phyloP scores from a whole-genome alignment of 352 stramenopile genomes.

The Phytophthora tentaculata region DNA sequence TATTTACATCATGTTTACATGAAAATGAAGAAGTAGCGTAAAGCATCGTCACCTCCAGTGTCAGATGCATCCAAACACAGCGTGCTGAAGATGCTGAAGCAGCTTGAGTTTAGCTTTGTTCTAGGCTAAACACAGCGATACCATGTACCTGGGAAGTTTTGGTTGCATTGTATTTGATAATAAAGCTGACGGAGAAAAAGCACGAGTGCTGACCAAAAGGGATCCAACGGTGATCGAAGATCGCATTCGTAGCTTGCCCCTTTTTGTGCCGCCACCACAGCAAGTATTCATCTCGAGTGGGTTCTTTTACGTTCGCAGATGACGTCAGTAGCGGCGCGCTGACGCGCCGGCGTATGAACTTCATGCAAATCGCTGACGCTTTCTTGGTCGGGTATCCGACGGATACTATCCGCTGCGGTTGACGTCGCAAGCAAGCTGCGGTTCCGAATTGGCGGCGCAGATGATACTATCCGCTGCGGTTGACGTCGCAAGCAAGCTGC shows the following conservation, averaged over 20 bases:
- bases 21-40: constrained; percentile 1
- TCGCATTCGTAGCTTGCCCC: not conserved
- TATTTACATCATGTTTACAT: not conserved
- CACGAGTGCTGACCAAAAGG: not conserved
- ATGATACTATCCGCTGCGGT: no score
- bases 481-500: no score
- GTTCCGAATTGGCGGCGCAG: no score
- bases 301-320: constrained; percentile 38
- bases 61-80: constrained; percentile 28
- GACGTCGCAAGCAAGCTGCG: constrained; percentile 4
- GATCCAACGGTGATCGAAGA: not conserved
- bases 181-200: not conserved
- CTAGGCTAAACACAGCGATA: no score
- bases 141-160: no score
- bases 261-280: not conserved
- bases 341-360: constrained; percentile 15
- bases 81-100: not conserved
- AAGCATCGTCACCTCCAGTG: constrained; percentile 10
- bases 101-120: no score
- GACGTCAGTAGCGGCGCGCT: constrained; percentile 21
- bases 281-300: constrained; percentile 27
- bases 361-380: constrained; percentile 30
- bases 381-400: not conserved
- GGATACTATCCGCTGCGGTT: not conserved
- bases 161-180: no score